These are phyloP conservation scores for Sporothrix dimorphospora DNA, from an alignment of 2,329 filamentous ascomycete genomes.

Conservation along the genomic window DNA sequence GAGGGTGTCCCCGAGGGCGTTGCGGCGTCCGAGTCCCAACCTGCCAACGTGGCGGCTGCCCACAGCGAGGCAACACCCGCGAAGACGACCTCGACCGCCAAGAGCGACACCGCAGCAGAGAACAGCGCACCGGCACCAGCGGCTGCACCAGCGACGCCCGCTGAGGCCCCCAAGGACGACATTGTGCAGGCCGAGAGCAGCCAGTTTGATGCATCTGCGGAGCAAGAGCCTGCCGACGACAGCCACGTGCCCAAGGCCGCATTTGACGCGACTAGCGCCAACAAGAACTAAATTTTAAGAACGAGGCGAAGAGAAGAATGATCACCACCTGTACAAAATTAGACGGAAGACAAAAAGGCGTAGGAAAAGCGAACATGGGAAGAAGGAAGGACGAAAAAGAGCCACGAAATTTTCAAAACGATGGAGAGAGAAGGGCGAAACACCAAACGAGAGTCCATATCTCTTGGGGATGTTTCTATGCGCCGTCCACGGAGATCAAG, in stretches of 20 bases:
- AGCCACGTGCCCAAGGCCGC: constrained; percentile 37
- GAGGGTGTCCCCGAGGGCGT: constrained; percentile 40
- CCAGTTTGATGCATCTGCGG: neutral
- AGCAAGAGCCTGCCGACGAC: constrained; percentile 24
- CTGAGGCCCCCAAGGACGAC: constrained; percentile 16
- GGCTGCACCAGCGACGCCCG: neutral
- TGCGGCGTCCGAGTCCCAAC: constrained; percentile 27
- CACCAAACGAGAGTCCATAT: neutral
- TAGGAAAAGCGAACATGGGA: neutral
- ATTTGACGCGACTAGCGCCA: constrained; percentile 42
- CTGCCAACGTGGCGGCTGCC: constrained; percentile 1
- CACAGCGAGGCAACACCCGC: neutral
- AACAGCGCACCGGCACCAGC: constrained; percentile 1
- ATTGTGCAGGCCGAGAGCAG: constrained; percentile 19
- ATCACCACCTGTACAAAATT: constrained; percentile 16
- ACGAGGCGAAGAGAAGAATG: neutral
- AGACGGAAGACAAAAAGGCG: constrained; percentile 1
- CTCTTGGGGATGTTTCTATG: neutral
- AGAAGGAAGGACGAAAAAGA: neutral
- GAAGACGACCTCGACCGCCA: neutral
- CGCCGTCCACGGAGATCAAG: neutral
- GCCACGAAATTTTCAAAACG: neutral
- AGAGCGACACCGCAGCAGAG: neutral
- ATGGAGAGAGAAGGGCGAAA: neutral
- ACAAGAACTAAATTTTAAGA: constrained; percentile 33